Base-by-base conservation (phyloP, 495 filamentous ascomycete genomes). In the Pyrenula aspistea region DNA sequence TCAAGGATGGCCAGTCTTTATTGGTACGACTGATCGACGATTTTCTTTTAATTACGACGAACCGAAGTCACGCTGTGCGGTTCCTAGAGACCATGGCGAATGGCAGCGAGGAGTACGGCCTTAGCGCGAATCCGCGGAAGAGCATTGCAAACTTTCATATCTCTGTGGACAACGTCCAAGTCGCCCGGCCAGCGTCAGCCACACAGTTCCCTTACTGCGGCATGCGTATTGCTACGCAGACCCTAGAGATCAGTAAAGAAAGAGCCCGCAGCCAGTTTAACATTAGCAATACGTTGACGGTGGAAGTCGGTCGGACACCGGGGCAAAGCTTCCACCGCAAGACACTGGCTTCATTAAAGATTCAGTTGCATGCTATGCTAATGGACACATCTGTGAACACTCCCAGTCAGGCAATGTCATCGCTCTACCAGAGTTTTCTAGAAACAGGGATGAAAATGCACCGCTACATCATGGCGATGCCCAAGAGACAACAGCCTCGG, bases 1-100 rank as follows among this genome's bases (percentile, higher is more conserved):
- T 92, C 10, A 55, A 74, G 1, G 64, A 72, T 2, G 68, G 74
- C 2, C 72, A 87, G 8, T 82, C 80, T 25, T 64, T 96, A 3
- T 73, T 98, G 24, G 65, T 97, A 47, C 75, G 93, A 47, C 77
- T 96, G 1, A 86, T 94, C 48, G 93, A 98, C 54, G 93, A 98
- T 61, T 97, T 97, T 61, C 69, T 96, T 19, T 80, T 97, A 50
- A 83, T 98, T 61, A 96, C 89, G 1, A 80, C 83, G 0, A 73
- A 88, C 54, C 69, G 63, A 47, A 59, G 65, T 0, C 78, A 88
- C 62, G 91, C 89, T 0, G 72, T 70, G 54, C 69, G 72, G 12
- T 96, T 98, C 62, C 68, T 95, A 22, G 69, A 81, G 51, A 75
- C 82, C 36, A 95, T 97, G 91, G 81, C 93, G 60, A 62, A 71